Conservation (phyloP, 768 basidiomycete genomes). For the Lentinula lateritia region DNA sequence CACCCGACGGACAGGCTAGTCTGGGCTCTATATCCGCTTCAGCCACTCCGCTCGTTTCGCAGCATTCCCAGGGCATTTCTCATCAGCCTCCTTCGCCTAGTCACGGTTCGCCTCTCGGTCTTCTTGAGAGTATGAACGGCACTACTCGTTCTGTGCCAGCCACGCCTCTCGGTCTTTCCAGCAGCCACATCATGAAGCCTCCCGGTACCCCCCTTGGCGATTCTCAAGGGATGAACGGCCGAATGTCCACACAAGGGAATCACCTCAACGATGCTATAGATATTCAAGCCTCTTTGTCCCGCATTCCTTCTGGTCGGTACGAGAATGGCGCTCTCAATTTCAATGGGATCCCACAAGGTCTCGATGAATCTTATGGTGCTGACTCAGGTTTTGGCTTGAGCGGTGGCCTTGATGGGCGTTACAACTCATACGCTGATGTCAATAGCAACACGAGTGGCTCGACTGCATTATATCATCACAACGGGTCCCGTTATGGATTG, state of each 20-base stretch:
- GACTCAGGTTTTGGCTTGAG: constrained; percentile 52
- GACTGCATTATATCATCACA: constrained; percentile 73
- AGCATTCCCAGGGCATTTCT: constrained; percentile 48
- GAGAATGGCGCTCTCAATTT: constrained; percentile 51
- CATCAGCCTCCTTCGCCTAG: constrained; percentile 54
- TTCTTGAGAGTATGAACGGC: constrained; percentile 53
- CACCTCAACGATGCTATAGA: constrained; percentile 47
- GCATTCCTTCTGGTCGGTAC: constrained; percentile 55
- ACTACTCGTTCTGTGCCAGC: constrained; percentile 80
- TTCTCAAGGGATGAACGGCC: constrained; percentile 53
- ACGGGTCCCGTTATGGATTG: constrained; percentile 71
- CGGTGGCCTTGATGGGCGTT: constrained; percentile 48
- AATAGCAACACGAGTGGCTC: constrained; percentile 47
- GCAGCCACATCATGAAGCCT: constrained; percentile 53
- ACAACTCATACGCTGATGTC: constrained; percentile 41
- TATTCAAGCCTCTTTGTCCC: constrained; percentile 68
- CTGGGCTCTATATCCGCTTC: constrained; percentile 47
- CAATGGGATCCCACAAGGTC: constrained; percentile 41
- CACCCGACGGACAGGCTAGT: constrained; percentile 32
- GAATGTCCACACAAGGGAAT: constrained; percentile 47
- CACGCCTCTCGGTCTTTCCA: constrained; percentile 63
- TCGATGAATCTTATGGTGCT: constrained; percentile 51
- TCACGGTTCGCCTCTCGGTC: constrained; percentile 66
- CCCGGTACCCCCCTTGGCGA: constrained; percentile 68
- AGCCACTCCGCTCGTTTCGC: constrained; percentile 58